phyloP scores from a whole-genome alignment of 345 rosid genomes.

The Eutrema japonicum region DNA sequence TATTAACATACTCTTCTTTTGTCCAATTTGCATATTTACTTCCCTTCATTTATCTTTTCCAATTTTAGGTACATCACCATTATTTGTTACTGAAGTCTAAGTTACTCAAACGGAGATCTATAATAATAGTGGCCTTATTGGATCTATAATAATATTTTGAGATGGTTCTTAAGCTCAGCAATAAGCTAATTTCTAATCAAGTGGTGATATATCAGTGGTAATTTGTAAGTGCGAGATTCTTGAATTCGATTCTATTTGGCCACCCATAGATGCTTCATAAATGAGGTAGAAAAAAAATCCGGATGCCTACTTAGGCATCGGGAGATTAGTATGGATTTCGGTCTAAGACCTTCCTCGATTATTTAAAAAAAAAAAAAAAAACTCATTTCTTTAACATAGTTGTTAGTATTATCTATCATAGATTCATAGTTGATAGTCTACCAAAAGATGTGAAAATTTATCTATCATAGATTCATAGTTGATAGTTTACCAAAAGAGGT shows the following conservation, averaged over 20 bases:
- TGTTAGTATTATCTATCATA: not conserved
- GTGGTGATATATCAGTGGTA: too few relatives aligned
- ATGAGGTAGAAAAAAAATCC: too few relatives aligned
- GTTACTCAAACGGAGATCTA: not conserved
- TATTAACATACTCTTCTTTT: slow-evolving; percentile 31
- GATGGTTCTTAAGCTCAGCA: not conserved
- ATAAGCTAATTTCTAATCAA: not conserved
- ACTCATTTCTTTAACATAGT: not conserved
- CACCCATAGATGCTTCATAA: too few relatives aligned
- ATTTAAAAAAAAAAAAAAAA: too few relatives aligned
- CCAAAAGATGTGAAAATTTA: not conserved
- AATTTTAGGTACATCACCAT: not conserved
- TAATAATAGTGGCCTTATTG: not conserved
- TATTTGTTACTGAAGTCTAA: not conserved
- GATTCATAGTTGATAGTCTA: not conserved
- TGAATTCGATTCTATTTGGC: too few relatives aligned
- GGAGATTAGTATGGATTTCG: too few relatives aligned
- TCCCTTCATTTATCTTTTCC: not conserved
- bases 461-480: not conserved
- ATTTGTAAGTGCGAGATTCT: too few relatives aligned
- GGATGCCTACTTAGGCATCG: too few relatives aligned
- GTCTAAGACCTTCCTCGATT: too few relatives aligned
- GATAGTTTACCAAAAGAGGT: not conserved
- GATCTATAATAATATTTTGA: too few relatives aligned
- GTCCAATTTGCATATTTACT: slow-evolving; percentile 16